phyloP scores from a whole-genome alignment of 2,329 filamentous ascomycete species.

The Tolypocladium guangdongense region DNA sequence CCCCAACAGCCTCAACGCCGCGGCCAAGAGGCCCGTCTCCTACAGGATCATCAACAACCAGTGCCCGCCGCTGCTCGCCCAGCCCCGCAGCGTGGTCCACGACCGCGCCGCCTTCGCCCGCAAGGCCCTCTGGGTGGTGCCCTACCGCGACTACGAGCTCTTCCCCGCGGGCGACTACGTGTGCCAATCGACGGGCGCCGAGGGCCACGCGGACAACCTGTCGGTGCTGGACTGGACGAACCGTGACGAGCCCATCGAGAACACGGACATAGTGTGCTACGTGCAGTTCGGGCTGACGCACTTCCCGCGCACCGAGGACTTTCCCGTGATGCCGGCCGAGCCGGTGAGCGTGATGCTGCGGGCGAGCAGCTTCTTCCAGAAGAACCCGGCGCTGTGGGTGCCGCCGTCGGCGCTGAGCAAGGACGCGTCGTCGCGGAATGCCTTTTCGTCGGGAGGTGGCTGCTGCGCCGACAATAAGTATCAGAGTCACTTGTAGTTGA shows the following conservation, averaged over 20 bases:
- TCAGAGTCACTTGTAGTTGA: slow-evolving; percentile 8
- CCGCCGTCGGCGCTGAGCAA: slow-evolving; percentile 30
- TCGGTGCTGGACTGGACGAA: slow-evolving; percentile 34
- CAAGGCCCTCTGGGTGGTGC: slow-evolving; percentile 32
- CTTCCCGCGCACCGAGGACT: slow-evolving; percentile 53
- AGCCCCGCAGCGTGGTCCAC: slow-evolving; percentile 25
- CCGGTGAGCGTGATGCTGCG: slow-evolving; percentile 35
- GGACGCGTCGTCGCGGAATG: slow-evolving; percentile 9
- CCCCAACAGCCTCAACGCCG: slow-evolving; percentile 25
- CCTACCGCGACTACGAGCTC: slow-evolving; percentile 28
- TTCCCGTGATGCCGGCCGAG: slow-evolving; percentile 58
- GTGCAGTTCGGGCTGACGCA: slow-evolving; percentile 45
- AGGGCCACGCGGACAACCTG: slow-evolving; percentile 9
- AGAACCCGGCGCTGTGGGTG: slow-evolving; percentile 40
- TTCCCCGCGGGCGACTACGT: slow-evolving; percentile 32
- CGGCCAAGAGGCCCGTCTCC: slow-evolving; percentile 30
- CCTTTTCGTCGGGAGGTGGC: slow-evolving; percentile 5
- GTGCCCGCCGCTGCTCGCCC: slow-evolving; percentile 36
- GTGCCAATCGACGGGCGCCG: slow-evolving; percentile 32
- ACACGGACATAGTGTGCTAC: slow-evolving; percentile 42
- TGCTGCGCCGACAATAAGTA: slow-evolving; percentile 6
- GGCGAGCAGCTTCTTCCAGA: slow-evolving; percentile 40
- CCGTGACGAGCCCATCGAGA: slow-evolving; percentile 35
- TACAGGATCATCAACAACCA: slow-evolving; percentile 34
- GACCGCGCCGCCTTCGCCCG: slow-evolving; percentile 29